phyloP scores from a whole-genome alignment of 2,329 filamentous ascomycete species.

The Ophiostoma populinum region DNA sequence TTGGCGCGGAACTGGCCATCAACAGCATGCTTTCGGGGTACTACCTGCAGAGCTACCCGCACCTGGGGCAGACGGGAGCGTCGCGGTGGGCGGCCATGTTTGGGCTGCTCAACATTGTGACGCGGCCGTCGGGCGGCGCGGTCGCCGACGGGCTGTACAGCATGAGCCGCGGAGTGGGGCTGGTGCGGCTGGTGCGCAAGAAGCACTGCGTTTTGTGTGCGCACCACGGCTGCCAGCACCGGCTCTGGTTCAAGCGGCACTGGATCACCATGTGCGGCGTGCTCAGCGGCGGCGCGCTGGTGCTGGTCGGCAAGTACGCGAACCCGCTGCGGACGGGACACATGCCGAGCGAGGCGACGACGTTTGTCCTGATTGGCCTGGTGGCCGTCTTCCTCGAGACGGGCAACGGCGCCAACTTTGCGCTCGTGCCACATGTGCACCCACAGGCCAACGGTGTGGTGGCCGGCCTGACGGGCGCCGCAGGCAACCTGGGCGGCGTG shows the following conservation, averaged over 20 bases:
- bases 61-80: slow-evolving; percentile 36
- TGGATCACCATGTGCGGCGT: slow-evolving; percentile 48
- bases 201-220: not conserved
- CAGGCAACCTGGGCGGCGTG: slow-evolving; percentile 72
- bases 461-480: slow-evolving; percentile 60
- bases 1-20: slow-evolving; percentile 45
- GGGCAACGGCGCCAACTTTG: slow-evolving; percentile 73
- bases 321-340: slow-evolving; percentile 18
- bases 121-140: slow-evolving; percentile 47
- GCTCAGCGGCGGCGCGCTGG: slow-evolving; percentile 38
- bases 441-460: slow-evolving; percentile 65
- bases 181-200: not conserved
- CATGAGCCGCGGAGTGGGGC: not conserved
- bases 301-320: slow-evolving; percentile 42
- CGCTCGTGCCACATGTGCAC: slow-evolving; percentile 73
- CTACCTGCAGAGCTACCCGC: slow-evolving; percentile 41
- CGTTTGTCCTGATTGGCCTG: slow-evolving; percentile 62
- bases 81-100: slow-evolving; percentile 55
- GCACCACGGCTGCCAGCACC: slow-evolving; percentile 9
- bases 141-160: slow-evolving; percentile 29
- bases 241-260: slow-evolving; percentile 28
- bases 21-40: slow-evolving; percentile 42
- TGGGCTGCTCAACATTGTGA: slow-evolving; percentile 54
- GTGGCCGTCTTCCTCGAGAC: slow-evolving; percentile 73
- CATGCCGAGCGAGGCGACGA: slow-evolving; percentile 40